Percentiles rank a stretch among this genome's conserved stretches.
These are phyloP conservation scores for Tetrapyrgos nigripes DNA, from an alignment of 1,284 basidiomycete species.

Conservation along the genomic window DNA sequence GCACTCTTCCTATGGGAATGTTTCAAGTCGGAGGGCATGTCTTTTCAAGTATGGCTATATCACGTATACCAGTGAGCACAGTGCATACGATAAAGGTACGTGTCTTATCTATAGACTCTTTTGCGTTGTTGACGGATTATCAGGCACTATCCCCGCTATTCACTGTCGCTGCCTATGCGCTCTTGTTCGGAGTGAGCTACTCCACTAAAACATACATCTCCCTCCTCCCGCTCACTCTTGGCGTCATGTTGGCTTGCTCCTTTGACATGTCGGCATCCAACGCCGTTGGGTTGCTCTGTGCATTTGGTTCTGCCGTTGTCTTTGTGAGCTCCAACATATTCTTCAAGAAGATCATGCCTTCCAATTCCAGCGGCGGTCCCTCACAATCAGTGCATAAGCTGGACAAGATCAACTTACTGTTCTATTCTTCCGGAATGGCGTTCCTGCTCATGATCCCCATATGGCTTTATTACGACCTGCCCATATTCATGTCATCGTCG, in stretches of 20 bases:
- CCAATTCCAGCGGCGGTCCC: constrained; percentile 48
- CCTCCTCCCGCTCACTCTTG: constrained; percentile 91
- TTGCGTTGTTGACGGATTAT: constrained; percentile 6
- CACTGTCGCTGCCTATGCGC: constrained; percentile 93
- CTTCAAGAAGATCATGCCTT: constrained; percentile 98
- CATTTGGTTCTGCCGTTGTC: constrained; percentile 93
- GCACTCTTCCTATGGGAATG: constrained; percentile 90
- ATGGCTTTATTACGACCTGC: constrained; percentile 89
- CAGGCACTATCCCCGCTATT: constrained; percentile 97
- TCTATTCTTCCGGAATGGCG: constrained; percentile 95
- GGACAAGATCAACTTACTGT: constrained; percentile 96
- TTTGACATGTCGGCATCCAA: constrained; percentile 91
- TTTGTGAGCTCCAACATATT: constrained; percentile 99
- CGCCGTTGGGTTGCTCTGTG: constrained; percentile 83
- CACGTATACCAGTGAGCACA: constrained; percentile 94
- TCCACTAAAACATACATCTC: constrained; percentile 92
- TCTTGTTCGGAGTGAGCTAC: constrained; percentile 94
- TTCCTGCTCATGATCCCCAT: constrained; percentile 95
- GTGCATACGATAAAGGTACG: constrained; percentile 98
- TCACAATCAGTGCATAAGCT: constrained; percentile 71
- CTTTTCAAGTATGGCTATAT: constrained; percentile 96
- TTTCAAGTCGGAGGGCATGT: constrained; percentile 98
- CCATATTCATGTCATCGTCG: constrained; percentile 59
- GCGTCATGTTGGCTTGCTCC: constrained; percentile 97
- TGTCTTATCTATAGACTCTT: constrained; percentile 10